Conservation (phyloP, 257 asterid species). For the Salvia hispanica region DNA sequence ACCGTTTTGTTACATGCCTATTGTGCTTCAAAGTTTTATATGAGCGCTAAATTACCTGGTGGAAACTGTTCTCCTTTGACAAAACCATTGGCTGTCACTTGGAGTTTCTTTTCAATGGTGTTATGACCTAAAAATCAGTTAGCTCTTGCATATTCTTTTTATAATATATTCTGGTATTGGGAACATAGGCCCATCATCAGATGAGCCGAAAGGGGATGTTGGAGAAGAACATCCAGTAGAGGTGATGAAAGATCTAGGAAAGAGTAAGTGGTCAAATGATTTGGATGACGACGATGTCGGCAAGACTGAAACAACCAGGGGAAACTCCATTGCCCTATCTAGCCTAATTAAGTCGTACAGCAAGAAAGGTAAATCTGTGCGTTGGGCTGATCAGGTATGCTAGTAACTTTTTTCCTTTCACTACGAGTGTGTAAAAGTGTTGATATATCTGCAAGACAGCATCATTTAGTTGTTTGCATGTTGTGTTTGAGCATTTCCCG, state of each 20-base stretch:
- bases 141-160: constrained; percentile 20
- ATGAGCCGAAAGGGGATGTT: constrained; percentile 46
- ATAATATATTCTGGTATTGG: constrained; percentile 26
- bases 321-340: constrained; percentile 52
- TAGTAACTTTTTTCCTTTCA: constrained; percentile 13
- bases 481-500: neutral
- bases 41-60: constrained; percentile 4
- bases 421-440: constrained; percentile 1
- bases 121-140: neutral
- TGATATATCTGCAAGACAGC: neutral
- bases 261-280: constrained; percentile 94
- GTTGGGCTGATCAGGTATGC: constrained; percentile 98
- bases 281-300: constrained; percentile 68
- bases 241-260: constrained; percentile 74
- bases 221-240: constrained; percentile 49
- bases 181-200: constrained; percentile 43
- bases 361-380: constrained; percentile 92
- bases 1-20: neutral
- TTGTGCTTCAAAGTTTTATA: neutral
- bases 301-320: constrained; percentile 38
- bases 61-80: neutral
- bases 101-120: constrained; percentile 13
- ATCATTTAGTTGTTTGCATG: constrained; percentile 6
- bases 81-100: neutral
- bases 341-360: constrained; percentile 54